Base-by-base conservation (phyloP, 495 filamentous ascomycete genomes). In the Neurospora africana region DNA sequence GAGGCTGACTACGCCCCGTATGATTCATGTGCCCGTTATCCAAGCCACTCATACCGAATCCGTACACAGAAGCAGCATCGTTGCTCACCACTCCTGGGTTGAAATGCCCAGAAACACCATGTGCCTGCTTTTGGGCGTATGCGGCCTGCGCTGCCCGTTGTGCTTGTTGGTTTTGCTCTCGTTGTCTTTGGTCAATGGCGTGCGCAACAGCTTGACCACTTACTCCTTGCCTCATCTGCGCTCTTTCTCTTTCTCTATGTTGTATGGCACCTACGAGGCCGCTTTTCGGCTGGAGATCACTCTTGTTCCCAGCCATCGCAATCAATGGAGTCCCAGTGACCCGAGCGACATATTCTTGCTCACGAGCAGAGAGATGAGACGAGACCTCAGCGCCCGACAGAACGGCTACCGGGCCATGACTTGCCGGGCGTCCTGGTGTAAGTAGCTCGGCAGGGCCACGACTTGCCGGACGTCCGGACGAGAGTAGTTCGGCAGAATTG, bases 311-410 rank as follows among this genome's bases (percentile, higher is more conserved):
- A 27, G 88, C 88, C 78, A 95, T 83, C 40, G 89, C 90, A 75
- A 97, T 89, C 73, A 98, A 85, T 3, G 95, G 91, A 1, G 89
- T 91, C 0, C 92, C 92, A 8, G 95, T 97, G 73, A 92, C 85
- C 39, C 93, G 88, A n/a, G 95, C 92, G 37, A 98, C 89, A 77
- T 97, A 91, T 79, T 97, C 93, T 77, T 97, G 95, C 79, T 98
- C 95, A 9, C 92, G 91, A n/a, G 95, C 95, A 19, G 94, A 95
- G 23, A 97, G 87, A 71, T 90, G 88, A 3, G 84, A 85, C n/a
- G 88, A 86, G 38, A 88, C 74, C 71, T 92, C 90, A 78, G 86
- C 76, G 75, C 74, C 71, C 0, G 79, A 81, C 1, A 78, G 61
- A 11, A 69, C 68, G 27, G 75, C 84, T 70, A 72, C 72, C 41